Evolutionary conservation across 129 eudicot genomes (phyloP), one percentile per base, ranked within the genome.

Genomic region (Artemisia argyi): DNA sequence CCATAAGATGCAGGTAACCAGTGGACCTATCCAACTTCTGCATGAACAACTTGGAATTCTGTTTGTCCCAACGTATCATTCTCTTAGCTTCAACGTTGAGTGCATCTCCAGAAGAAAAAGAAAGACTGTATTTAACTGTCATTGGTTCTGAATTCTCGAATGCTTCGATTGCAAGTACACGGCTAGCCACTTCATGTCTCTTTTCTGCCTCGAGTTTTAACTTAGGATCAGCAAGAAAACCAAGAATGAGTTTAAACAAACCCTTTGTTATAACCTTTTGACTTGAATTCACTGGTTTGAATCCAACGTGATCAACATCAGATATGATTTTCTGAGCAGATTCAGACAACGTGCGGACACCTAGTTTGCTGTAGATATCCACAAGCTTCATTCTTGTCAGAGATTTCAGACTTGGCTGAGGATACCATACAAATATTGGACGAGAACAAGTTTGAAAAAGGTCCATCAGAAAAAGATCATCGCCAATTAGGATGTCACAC

Each of bases 21-120:
- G 70, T 49, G 12, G 61, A 68, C 24, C 19, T 69, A 14, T 78
- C 84, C 35, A 81, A 4, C 80, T 72, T 84, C 65, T 81, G 84
- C 57, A 74, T 30, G 3, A 49, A 78, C 5, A 83, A 47, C 73
- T 75, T 80, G 0, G 73, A 71, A 2, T 22, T 65, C 52, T 79
- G 71, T 28, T 79, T 81, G 24, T 87, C 88, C 92, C 92, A 87
- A 22, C 88, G 80, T 1, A 87, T 66, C 88, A 79, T 81, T 68
- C 67, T 61, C 19, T 69, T 76, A 5, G 78, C 73, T 47, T 76
- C 61, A 44, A 73, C 86, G 1, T 75, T 48, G 0, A 86, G 4
- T n/a, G 39, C 51, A 19, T 75, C 74, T 7, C 86, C 82, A 8
- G 79, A 72, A 1, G 80, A 74, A 30, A 86, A 68, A 26, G 63